These are phyloP conservation scores for Picea sitchensis DNA, from an alignment of 75 land plant genomes.

Conservation along the genomic window DNA sequence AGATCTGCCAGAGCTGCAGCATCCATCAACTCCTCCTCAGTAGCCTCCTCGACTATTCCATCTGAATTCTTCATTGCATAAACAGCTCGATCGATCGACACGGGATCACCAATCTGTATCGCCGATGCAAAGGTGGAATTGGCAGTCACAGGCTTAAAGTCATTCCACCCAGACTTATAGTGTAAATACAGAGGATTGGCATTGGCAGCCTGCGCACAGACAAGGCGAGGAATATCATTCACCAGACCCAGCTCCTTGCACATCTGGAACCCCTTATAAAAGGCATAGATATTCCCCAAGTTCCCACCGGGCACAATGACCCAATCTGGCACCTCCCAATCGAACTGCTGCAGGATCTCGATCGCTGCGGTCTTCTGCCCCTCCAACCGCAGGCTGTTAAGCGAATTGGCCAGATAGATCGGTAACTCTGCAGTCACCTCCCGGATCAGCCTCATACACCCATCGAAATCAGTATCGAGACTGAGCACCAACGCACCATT, in stretches of 20 bases:
- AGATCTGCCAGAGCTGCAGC: slow-evolving; percentile 69
- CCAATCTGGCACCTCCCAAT: slow-evolving; percentile 97
- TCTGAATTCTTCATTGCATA: slow-evolving; percentile 58
- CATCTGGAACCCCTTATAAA: slow-evolving; percentile 90
- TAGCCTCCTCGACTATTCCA: slow-evolving; percentile 94
- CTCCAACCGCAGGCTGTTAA: slow-evolving; percentile 81
- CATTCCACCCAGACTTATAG: slow-evolving; percentile 74
- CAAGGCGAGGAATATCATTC: slow-evolving; percentile 77
- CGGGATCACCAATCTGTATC: slow-evolving; percentile 93
- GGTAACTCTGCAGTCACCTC: slow-evolving; percentile 88
- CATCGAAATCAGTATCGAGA: slow-evolving; percentile 91
- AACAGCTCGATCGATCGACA: slow-evolving; percentile 87
- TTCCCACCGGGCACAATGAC: slow-evolving; percentile 94
- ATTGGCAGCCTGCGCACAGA: slow-evolving; percentile 93
- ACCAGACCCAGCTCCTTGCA: slow-evolving; percentile 82
- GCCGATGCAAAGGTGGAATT: slow-evolving; percentile 79
- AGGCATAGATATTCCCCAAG: slow-evolving; percentile 89
- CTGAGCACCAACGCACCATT: slow-evolving; percentile 88
- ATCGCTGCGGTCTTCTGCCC: slow-evolving; percentile 94
- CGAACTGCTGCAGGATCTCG: slow-evolving; percentile 90
- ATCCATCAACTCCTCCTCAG: slow-evolving; percentile 95
- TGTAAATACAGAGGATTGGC: slow-evolving; percentile 79
- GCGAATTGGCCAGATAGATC: slow-evolving; percentile 72
- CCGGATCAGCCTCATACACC: slow-evolving; percentile 86
- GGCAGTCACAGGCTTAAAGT: slow-evolving; percentile 67